phyloP scores from a whole-genome alignment of 306 rosid genomes.

The Crotalaria pallida region DNA sequence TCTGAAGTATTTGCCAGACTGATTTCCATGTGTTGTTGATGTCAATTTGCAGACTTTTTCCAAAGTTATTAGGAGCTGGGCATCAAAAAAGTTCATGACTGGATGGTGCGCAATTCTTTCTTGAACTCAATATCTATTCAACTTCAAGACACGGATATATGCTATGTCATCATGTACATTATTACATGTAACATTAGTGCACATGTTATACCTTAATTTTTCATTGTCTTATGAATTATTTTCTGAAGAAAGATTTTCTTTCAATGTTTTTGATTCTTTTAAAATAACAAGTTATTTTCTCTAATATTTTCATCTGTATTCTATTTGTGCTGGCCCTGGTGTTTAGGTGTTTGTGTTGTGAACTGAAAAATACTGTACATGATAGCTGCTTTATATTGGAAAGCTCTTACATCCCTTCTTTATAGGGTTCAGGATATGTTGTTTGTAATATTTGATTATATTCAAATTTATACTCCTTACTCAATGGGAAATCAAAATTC shows the following conservation, averaged over 20 bases:
- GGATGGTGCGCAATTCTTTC: constrained; percentile 67
- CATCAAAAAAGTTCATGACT: constrained; percentile 93
- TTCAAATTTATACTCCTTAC: constrained; percentile 3
- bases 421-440: not conserved
- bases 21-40: constrained; percentile 7
- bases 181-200: not conserved
- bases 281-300: not conserved
- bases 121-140: not conserved
- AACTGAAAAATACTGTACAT: not conserved
- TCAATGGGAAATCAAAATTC: not conserved
- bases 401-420: not conserved
- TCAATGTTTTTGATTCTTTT: not conserved
- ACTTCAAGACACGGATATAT: not conserved
- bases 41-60: constrained; percentile 65
- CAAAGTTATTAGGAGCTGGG: constrained; percentile 92
- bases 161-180: not conserved
- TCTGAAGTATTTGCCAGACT: constrained; percentile 17
- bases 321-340: not conserved
- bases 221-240: not conserved
- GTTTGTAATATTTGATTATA: not conserved
- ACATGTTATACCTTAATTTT: constrained; percentile 2
- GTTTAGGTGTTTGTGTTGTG: not conserved
- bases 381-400: not conserved
- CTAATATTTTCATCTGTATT: not conserved
- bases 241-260: not conserved